phyloP scores from a whole-genome alignment of 352 stramenopile genomes.

The Phytophthora boehmeriae region DNA sequence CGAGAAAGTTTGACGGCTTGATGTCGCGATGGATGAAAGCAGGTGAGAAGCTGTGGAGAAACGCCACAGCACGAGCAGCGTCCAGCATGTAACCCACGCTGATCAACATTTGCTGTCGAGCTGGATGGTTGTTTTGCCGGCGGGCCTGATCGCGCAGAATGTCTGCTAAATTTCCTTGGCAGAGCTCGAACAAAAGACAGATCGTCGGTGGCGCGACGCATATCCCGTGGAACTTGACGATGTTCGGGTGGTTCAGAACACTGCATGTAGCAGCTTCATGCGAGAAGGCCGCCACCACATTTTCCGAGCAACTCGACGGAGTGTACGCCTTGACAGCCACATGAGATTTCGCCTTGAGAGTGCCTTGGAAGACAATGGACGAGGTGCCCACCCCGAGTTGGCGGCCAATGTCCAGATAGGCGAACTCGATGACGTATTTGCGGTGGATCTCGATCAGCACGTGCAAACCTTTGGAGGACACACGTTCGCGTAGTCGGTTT shows the following conservation, averaged over 20 bases:
- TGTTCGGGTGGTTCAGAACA: slow-evolving; percentile 45
- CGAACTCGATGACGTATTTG: slow-evolving; percentile 63
- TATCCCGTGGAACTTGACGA: slow-evolving; percentile 47
- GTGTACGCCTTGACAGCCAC: slow-evolving; percentile 59
- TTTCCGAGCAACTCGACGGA: slow-evolving; percentile 33
- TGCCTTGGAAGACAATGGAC: slow-evolving; percentile 41
- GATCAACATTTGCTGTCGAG: slow-evolving; percentile 41
- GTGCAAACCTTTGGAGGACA: slow-evolving; percentile 49
- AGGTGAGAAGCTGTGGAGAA: slow-evolving; percentile 55
- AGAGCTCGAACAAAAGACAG: slow-evolving; percentile 51
- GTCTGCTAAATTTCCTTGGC: slow-evolving; percentile 35
- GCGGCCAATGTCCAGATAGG: slow-evolving; percentile 43
- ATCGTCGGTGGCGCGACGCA: slow-evolving; percentile 50
- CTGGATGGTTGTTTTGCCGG: slow-evolving; percentile 11
- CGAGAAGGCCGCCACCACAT: slow-evolving; percentile 44
- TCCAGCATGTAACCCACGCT: slow-evolving; percentile 52
- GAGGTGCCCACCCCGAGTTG: slow-evolving; percentile 37
- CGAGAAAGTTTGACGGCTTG: slow-evolving; percentile 48
- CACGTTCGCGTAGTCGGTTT: slow-evolving; percentile 34
- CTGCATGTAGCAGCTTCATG: slow-evolving; percentile 46
- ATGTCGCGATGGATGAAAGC: slow-evolving; percentile 55
- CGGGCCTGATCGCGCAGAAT: slow-evolving; percentile 24
- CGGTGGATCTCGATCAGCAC: slow-evolving; percentile 59
- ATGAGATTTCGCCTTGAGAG: slow-evolving; percentile 37
- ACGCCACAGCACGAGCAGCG: slow-evolving; percentile 49